Evolutionary conservation across 345 rosid species (phyloP), one percentile per base, ranked within the genome.

Genomic region (Moringa oleifera): DNA sequence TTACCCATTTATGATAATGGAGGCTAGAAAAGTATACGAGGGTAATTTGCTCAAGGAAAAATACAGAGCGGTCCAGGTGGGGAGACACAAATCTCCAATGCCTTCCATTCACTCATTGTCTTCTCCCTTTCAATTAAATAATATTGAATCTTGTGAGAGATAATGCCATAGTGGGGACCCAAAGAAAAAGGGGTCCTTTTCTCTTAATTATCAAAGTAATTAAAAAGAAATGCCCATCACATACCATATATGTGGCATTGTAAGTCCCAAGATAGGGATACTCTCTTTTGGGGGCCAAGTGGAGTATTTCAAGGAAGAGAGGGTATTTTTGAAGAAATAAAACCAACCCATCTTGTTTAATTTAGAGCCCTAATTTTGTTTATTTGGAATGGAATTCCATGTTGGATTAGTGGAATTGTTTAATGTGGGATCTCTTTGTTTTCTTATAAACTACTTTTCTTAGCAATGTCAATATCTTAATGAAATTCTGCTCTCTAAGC

Each of bases 351-450:
- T 12, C 7, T 4, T 4, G 1, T 8, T 25, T 20, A 25, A 33
- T 16, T 19, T 24, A n/a, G n/a, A n/a, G n/a, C n/a, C n/a, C n/a
- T n/a, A n/a, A n/a, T 37, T 37, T 57, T 53, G 20, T 61, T 67
- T 64, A 59, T 23, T 46, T 47, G 64, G 58, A 68, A 80, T 83
- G 84, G 85, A 79, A 83, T 83, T 80, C 77, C 85, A 77, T 2
- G 68, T 85, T 71, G 79, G 87, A 75, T 54, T 75, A 49, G 5
- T 61, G 31, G 47, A 51, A 51, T 41, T 12, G 55, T 64, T 51
- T 12, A 6, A 18, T 1, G 3, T 16, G 7, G 18, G 58, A 41
- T 45, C 23, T 56, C 23, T 58, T 53, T 70, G 57, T 66, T 67
- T 65, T 63, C 74, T 54, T n/a, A n/a, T 55, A 54, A 59, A 66